Evolutionary conservation across 768 basidiomycete species (phyloP).

Genomic region (Exidia glandulosa): DNA sequence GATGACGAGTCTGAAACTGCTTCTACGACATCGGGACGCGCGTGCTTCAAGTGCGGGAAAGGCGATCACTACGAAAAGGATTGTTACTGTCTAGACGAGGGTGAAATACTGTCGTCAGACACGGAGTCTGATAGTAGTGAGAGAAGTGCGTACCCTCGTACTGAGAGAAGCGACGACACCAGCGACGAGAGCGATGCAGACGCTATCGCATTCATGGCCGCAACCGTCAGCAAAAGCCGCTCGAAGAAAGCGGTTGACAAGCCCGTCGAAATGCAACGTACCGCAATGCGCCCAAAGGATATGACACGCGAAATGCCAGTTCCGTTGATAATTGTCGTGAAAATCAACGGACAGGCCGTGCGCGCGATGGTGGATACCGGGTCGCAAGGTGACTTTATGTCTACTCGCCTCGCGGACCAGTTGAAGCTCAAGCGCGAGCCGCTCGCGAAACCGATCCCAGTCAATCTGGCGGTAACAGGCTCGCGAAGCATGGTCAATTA

Average conservation of each 20-base stretch:
- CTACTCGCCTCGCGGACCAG: conserved; percentile 26
- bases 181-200: background rate
- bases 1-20: background rate
- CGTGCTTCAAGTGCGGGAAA: background rate
- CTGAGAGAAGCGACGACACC: background rate
- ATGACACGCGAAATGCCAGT: conserved; percentile 12
- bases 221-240: background rate
- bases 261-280: background rate
- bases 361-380: conserved; percentile 28
- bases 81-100: no score
- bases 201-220: background rate
- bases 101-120: no score
- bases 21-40: background rate
- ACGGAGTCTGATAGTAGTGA: no score
- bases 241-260: background rate
- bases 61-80: background rate
- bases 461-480: conserved; percentile 32
- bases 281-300: background rate
- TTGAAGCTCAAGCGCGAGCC: conserved; percentile 15
- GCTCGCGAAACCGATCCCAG: conserved; percentile 20
- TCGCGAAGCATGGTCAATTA: conserved; percentile 28
- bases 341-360: conserved; percentile 22
- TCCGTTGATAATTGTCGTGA: conserved; percentile 21
- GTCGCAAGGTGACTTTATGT: conserved; percentile 32
- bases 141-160: no score